Percentiles rank a stretch among this genome's conserved stretches.
Evolutionary conservation across 1,139 yeast genomes (phyloP).

Genomic region (Diutina pseudorugosa): DNA sequence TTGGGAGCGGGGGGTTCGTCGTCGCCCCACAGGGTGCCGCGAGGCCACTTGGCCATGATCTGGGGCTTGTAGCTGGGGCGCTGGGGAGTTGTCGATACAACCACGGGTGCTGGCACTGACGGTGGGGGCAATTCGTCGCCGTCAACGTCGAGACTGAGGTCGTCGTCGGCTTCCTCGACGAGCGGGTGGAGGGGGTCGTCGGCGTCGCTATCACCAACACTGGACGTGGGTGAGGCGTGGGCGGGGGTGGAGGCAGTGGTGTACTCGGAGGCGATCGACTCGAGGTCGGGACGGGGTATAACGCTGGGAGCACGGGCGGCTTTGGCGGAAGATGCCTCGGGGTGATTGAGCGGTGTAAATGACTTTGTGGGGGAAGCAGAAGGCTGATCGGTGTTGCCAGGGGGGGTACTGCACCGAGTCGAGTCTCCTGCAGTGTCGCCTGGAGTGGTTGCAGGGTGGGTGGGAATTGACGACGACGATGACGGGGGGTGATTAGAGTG

Average conservation of each 20-base stretch:
- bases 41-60: not conserved
- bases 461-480: not conserved
- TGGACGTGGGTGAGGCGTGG: not conserved
- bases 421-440: not conserved
- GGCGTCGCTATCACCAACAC: not conserved
- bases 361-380: not conserved
- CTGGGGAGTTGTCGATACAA: not conserved
- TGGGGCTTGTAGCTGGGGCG: not conserved
- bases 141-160: not conserved
- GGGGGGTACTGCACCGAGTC: not conserved
- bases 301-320: not conserved
- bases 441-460: not conserved
- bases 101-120: not conserved
- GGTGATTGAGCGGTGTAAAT: not conserved
- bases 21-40: not conserved
- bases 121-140: not conserved
- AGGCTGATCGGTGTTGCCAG: not conserved
- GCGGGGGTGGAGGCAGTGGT: not conserved
- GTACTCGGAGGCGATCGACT: constrained; percentile 1
- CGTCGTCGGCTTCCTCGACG: not conserved
- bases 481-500: not conserved
- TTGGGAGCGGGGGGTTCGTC: not conserved
- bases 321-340: not conserved
- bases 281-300: not conserved
- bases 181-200: not conserved